A percentile compares a stretch with the other conserved stretches of the same genome.
phyloP scores from a whole-genome alignment of 768 basidiomycete species.

The Leccinum aurantiacum region DNA sequence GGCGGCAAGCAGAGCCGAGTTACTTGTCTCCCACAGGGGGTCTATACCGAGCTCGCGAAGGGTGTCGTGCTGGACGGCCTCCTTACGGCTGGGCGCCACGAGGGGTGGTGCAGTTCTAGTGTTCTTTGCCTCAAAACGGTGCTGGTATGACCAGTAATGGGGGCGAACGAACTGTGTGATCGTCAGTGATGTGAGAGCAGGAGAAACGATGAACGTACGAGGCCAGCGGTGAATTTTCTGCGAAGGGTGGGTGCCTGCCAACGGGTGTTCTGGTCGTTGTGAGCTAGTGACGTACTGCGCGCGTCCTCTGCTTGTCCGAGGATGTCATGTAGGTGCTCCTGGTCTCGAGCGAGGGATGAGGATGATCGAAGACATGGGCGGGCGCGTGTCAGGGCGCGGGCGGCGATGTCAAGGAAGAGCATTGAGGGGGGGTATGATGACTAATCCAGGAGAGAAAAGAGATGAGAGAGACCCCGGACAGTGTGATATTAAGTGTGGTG shows the following conservation, averaged over 20 bases:
- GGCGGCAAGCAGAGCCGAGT: constrained; percentile 54
- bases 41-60: constrained; percentile 73
- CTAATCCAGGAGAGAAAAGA: background rate
- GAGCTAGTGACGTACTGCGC: constrained; percentile 17
- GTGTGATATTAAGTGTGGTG: background rate
- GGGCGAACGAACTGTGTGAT: constrained; percentile 47
- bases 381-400: constrained; percentile 16
- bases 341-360: constrained; percentile 27
- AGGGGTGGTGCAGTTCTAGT: constrained; percentile 33
- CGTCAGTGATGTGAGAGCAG: background rate
- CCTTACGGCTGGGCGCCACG: constrained; percentile 55
- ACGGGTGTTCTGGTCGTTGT: background rate
- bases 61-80: constrained; percentile 59
- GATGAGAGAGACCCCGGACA: background rate
- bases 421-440: constrained; percentile 5
- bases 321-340: constrained; percentile 23
- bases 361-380: constrained; percentile 8
- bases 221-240: constrained; percentile 25
- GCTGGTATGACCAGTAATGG: constrained; percentile 41
- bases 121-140: constrained; percentile 30
- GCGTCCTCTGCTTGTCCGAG: constrained; percentile 25
- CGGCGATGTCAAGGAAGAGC: constrained; percentile 9
- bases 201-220: constrained; percentile 13
- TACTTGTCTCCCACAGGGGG: constrained; percentile 67
- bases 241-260: constrained; percentile 30